These are phyloP conservation scores for Calocybe cyanea DNA, from an alignment of 768 basidiomycete genomes.

Conservation along the genomic window DNA sequence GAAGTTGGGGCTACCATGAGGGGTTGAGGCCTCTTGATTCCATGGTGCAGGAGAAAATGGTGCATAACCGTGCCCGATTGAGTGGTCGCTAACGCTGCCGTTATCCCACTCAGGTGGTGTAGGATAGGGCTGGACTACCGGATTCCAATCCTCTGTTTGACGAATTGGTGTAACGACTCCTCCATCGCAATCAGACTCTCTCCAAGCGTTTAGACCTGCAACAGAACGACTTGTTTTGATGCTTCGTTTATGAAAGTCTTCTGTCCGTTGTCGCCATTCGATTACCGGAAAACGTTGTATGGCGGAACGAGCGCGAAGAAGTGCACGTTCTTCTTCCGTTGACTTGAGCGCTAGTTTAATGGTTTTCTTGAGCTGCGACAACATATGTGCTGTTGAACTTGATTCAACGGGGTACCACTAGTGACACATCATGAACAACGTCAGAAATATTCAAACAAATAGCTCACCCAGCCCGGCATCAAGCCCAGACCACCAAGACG, in stretches of 20 bases:
- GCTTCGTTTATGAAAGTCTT: constrained; percentile 90
- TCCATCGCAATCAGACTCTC: constrained; percentile 62
- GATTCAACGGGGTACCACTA: constrained; percentile 99
- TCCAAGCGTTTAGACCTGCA: constrained; percentile 76
- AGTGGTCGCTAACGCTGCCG: constrained; percentile 48
- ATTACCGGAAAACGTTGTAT: constrained; percentile 97
- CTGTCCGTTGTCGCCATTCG: constrained; percentile 94
- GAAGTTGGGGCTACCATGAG: constrained; percentile 27
- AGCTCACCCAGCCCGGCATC: constrained; percentile 95
- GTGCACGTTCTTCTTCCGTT: constrained; percentile 84
- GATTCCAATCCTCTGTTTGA: constrained; percentile 80
- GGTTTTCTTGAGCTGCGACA: constrained; percentile 91
- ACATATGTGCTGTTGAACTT: constrained; percentile 87
- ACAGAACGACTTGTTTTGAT: constrained; percentile 65
- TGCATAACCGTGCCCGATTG: constrained; percentile 26
- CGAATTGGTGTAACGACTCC: constrained; percentile 45
- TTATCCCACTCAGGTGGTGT: constrained; percentile 76
- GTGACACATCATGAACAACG: constrained; percentile 5
- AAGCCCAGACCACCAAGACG: constrained; percentile 92
- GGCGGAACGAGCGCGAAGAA: constrained; percentile 89
- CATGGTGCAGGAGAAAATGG: constrained; percentile 62
- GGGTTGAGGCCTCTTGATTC: constrained; percentile 55
- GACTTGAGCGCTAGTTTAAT: constrained; percentile 94
- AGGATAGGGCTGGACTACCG: constrained; percentile 59
- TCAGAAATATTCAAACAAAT: not conserved